Evolutionary conservation across 1,284 basidiomycete species (phyloP).

Genomic region (Ustilago loliicola): DNA sequence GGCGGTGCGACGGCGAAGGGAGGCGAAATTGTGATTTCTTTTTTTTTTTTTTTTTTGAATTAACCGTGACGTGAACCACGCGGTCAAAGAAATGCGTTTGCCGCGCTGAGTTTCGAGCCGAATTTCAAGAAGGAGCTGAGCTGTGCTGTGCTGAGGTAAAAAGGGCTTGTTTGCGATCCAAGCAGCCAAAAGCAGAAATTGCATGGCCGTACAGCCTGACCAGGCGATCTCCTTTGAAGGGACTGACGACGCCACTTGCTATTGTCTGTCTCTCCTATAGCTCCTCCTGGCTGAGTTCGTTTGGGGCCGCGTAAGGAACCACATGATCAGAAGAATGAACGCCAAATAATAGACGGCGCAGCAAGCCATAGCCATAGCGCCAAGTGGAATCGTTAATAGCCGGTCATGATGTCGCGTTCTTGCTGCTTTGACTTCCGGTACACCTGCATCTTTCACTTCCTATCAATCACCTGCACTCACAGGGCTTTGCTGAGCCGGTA

Average conservation of each 20-base stretch:
- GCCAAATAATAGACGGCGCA: neutral
- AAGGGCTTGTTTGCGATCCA: neutral
- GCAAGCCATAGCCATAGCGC: too few species aligned
- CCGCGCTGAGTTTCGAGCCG: slow-evolving; percentile 3
- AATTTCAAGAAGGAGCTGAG: neutral
- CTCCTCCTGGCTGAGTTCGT: neutral
- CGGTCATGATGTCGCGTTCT: neutral
- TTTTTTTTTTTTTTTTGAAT: neutral
- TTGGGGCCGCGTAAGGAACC: neutral
- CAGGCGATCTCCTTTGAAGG: neutral
- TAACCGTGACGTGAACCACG: neutral
- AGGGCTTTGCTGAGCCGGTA: neutral
- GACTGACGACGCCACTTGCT: neutral
- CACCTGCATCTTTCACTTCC: neutral
- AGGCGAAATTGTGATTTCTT: neutral
- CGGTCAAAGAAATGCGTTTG: neutral
- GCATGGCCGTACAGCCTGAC: neutral
- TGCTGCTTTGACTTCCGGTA: neutral
- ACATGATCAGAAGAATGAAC: slow-evolving; percentile 1
- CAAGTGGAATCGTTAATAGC: neutral
- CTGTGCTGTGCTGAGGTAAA: neutral
- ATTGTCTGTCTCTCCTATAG: neutral
- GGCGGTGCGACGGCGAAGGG: slow-evolving; percentile 4
- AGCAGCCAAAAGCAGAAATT: neutral
- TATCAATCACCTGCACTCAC: neutral